These are phyloP conservation scores for Cladophialophora chaetospira DNA, from an alignment of 2,329 filamentous ascomycete species.

Conservation along the genomic window DNA sequence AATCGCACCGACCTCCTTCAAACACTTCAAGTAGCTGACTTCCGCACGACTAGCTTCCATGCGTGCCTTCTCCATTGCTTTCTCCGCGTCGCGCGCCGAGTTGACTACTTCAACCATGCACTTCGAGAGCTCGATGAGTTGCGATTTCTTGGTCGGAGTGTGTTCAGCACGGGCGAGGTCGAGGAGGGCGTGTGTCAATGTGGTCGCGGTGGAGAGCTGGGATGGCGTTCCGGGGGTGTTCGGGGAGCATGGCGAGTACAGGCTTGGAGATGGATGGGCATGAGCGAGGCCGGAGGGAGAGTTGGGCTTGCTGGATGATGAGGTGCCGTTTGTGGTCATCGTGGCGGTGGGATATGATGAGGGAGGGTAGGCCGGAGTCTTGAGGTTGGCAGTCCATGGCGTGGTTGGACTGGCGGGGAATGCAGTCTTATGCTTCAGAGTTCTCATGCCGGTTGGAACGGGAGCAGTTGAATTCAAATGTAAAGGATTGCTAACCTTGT, in stretches of 20 bases:
- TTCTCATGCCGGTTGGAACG: background rate
- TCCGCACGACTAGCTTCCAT: constrained; percentile 35
- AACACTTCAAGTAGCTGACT: constrained; percentile 23
- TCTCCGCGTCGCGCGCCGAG: constrained; percentile 35
- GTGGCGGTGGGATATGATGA: background rate
- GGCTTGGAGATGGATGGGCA: background rate
- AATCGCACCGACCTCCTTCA: constrained; percentile 18
- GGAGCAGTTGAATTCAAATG: background rate
- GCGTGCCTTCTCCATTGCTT: constrained; percentile 35
- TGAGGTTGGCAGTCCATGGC: constrained; percentile 26
- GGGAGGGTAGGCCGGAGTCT: constrained; percentile 27
- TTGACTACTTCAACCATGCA: constrained; percentile 34
- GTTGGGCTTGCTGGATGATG: background rate
- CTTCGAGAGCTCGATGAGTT: constrained; percentile 32
- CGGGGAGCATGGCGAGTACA: too few relatives aligned
- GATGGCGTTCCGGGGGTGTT: constrained; percentile 16
- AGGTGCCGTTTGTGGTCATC: constrained; percentile 2
- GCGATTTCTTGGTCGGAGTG: constrained; percentile 22
- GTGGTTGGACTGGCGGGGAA: constrained; percentile 21
- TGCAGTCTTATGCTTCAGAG: constrained; percentile 7
- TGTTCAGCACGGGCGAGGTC: constrained; percentile 30
- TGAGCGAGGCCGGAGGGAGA: background rate
- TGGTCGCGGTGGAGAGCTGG: constrained; percentile 31
- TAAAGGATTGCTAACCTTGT: constrained; percentile 10
- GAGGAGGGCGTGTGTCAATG: constrained; percentile 33